Base-by-base conservation (phyloP, 1,284 basidiomycete genomes). In the Tilletia caries region DNA sequence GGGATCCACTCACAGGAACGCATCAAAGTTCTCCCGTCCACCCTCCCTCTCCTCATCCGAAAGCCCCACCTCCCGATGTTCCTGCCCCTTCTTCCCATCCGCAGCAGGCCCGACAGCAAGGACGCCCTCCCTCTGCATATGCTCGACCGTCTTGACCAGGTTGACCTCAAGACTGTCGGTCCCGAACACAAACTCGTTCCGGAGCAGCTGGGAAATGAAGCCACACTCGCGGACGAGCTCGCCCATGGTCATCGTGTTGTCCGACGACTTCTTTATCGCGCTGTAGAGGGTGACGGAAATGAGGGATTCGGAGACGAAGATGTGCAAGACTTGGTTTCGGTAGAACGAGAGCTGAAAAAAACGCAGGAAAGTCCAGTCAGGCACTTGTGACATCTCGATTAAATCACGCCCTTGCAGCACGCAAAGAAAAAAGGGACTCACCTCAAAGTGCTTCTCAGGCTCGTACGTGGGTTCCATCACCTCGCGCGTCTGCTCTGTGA, bases 101-200 rank as follows among this genome's bases (percentile, higher is more conserved):
- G 65, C 27, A 23, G 46, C n/a, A 29, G 25, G 27, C n/a, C 72
- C 69, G 41, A 68, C 65, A n/a, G 71, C 67, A 33, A 75, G 46
- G 29, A 77, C 67, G 23, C 71, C 73, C 44, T 73, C 70, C 15
- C 52, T 33, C 15, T 75, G 73, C 67, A 83, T 71, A 8, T 67
- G 67, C 1, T 73, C 70, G 43, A 83, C 68, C 32, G 79, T 82
- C 33, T 71, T 70, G 37, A 75, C 72, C 3, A 81, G 79, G 60
- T 84, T 84, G 65, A 68, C 70, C 68, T 82, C 80, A 52, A 84
- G 74, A 10, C 78, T 73, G 44, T 81, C 81, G 13, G 82, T 78
- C 12, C 77, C 76, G 70, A 78, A 84, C 25, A 84, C 81, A 27
- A 84, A 84, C 67, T 84, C 83, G 75, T 83, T 81, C 66, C 81